A percentile compares a stretch with the other conserved stretches of the same genome.
Conservation (phyloP, 805 yeast species). For the Nakazawaea ernobii region DNA sequence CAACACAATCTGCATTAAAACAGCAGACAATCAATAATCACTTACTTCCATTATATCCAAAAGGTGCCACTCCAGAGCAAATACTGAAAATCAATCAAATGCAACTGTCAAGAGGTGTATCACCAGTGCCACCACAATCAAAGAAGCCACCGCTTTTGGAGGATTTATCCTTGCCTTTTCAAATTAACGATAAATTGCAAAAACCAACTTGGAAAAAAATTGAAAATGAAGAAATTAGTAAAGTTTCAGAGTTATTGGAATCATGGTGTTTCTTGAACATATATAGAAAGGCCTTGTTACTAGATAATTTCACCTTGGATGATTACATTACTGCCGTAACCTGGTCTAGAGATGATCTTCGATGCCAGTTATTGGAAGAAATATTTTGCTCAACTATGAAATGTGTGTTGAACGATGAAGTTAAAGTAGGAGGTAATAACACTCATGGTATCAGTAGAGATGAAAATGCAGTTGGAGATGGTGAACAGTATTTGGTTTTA, state of each 20-base stretch:
- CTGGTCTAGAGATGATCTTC: slow-evolving; percentile 37
- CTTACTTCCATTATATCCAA: slow-evolving; percentile 7
- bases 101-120: background rate
- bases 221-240: slow-evolving; percentile 13
- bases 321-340: slow-evolving; percentile 58
- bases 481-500: slow-evolving; percentile 10
- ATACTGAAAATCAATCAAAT: background rate
- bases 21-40: slow-evolving; percentile 9
- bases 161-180: slow-evolving; percentile 26
- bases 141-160: slow-evolving; percentile 15
- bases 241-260: slow-evolving; percentile 47
- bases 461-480: slow-evolving; percentile 13
- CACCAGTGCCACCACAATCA: background rate
- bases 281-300: slow-evolving; percentile 53
- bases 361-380: slow-evolving; percentile 55
- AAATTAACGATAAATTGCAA: slow-evolving; percentile 12
- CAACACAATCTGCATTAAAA: slow-evolving; percentile 1
- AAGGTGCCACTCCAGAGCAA: slow-evolving; percentile 7
- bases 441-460: slow-evolving; percentile 15
- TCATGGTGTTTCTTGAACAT: slow-evolving; percentile 73
- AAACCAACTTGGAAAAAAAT: slow-evolving; percentile 23
- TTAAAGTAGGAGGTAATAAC: slow-evolving; percentile 24
- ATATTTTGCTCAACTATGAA: slow-evolving; percentile 62
- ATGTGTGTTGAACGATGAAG: slow-evolving; percentile 42
- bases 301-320: slow-evolving; percentile 79